Evolutionary conservation across 1,284 basidiomycete species (phyloP).

Genomic region (Exobasidium rhododendri): DNA sequence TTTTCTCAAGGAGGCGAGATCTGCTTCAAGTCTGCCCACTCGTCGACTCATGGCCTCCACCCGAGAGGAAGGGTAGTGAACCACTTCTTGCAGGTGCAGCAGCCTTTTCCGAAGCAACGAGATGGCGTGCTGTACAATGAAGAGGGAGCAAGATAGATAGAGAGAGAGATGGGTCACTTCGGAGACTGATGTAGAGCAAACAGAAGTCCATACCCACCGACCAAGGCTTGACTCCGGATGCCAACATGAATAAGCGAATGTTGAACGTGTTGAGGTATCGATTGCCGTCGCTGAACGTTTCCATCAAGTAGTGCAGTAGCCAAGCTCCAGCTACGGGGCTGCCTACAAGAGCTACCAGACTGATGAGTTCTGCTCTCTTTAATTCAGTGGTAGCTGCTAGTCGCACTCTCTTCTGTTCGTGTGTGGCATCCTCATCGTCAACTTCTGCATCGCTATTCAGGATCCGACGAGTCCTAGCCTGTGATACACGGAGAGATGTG

Average conservation of each 20-base stretch:
- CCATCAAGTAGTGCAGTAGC: conserved; percentile 50
- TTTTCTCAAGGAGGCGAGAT: conserved; percentile 39
- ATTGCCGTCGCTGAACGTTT: conserved; percentile 48
- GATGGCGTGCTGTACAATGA: conserved; percentile 28
- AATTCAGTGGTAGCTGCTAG: conserved; percentile 43
- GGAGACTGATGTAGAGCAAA: too few relatives aligned
- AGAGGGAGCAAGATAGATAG: conserved; percentile 30
- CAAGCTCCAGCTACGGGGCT: conserved; percentile 53
- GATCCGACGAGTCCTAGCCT: conserved; percentile 34
- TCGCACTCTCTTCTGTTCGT: conserved; percentile 15
- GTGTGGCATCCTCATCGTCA: conserved; percentile 30
- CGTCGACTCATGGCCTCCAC: conserved; percentile 50
- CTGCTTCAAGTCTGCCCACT: conserved; percentile 48
- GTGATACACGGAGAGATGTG: conserved; percentile 19
- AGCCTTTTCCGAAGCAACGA: conserved; percentile 33
- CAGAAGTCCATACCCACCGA: conserved; percentile 14
- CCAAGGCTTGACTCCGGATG: conserved; percentile 55
- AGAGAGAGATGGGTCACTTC: too few relatives aligned
- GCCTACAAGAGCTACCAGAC: conserved; percentile 45
- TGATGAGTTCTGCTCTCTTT: conserved; percentile 47
- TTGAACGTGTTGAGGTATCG: conserved; percentile 51
- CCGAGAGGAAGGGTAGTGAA: conserved; percentile 47
- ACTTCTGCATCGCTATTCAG: conserved; percentile 28
- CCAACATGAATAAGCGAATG: conserved; percentile 54
- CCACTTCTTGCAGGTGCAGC: conserved; percentile 48